phyloP scores from a whole-genome alignment of 2,329 filamentous ascomycete genomes.

The Ophiognomonia clavigignenti-juglandacearum region DNA sequence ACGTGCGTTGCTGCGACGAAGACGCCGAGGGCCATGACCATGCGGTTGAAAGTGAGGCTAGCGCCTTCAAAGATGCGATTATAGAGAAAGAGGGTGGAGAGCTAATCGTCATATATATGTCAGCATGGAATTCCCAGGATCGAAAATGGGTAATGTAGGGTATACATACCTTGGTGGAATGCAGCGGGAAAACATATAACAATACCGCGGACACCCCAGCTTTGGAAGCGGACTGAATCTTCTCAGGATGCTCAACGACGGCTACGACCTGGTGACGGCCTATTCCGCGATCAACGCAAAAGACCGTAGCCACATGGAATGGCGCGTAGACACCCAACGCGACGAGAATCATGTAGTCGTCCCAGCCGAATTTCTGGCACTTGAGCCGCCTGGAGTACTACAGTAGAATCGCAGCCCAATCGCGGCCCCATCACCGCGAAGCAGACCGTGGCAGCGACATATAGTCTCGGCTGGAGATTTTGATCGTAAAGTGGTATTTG shows the following conservation, averaged over 20 bases:
- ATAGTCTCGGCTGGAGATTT: not conserved
- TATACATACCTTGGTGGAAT: not conserved
- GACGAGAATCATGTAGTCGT: not conserved
- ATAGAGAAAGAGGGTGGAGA: not conserved
- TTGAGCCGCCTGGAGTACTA: not conserved
- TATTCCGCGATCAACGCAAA: not conserved
- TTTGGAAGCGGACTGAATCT: too few relatives aligned
- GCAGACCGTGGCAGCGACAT: not conserved
- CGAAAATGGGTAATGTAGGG: too few relatives aligned
- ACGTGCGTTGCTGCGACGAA: not conserved
- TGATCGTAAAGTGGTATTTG: not conserved
- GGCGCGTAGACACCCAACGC: not conserved
- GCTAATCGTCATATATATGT: not conserved
- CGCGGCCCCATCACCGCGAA: not conserved
- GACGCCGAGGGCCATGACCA: not conserved
- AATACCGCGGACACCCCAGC: too few relatives aligned
- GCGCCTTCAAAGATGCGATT: not conserved
- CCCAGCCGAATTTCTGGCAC: not conserved
- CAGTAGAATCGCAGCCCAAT: not conserved
- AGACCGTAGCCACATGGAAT: not conserved
- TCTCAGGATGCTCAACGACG: not conserved
- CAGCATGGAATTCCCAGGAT: too few relatives aligned
- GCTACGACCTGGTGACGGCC: too few relatives aligned
- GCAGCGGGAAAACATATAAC: too few relatives aligned
- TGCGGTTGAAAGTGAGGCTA: not conserved